These are phyloP conservation scores for Cordyceps tenuipes DNA, from an alignment of 2,329 filamentous ascomycete genomes.

Conservation along the genomic window DNA sequence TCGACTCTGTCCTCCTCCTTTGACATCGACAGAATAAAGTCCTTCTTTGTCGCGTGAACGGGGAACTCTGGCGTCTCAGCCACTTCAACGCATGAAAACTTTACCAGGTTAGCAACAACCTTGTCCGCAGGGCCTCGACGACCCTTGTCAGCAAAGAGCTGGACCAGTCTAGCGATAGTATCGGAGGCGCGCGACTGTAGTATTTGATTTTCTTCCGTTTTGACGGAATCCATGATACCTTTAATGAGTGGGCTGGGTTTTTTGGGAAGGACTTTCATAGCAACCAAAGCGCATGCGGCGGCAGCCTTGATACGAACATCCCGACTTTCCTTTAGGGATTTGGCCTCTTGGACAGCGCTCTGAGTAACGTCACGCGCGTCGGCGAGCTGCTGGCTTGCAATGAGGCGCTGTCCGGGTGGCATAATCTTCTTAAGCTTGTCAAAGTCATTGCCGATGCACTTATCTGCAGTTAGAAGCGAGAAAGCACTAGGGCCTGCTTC, in stretches of 20 bases:
- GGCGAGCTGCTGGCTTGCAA: constrained; percentile 68
- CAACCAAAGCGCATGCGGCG: constrained; percentile 78
- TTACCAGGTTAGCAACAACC: constrained; percentile 89
- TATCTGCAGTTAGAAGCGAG: constrained; percentile 78
- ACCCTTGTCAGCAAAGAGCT: constrained; percentile 71
- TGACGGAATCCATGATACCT: constrained; percentile 96
- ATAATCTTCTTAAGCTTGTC: constrained; percentile 84
- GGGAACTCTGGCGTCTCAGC: constrained; percentile 95
- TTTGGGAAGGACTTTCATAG: constrained; percentile 82
- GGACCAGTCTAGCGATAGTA: constrained; percentile 78
- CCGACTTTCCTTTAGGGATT: constrained; percentile 66
- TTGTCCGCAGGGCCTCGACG: constrained; percentile 87
- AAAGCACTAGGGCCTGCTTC: constrained; percentile 91
- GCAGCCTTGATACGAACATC: constrained; percentile 82
- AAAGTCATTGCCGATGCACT: constrained; percentile 76
- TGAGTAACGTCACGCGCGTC: constrained; percentile 67
- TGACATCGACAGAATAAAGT: constrained; percentile 81
- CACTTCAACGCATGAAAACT: constrained; percentile 96
- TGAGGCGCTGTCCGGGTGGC: constrained; percentile 77
- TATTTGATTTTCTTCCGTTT: constrained; percentile 84
- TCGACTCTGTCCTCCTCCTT: constrained; percentile 96
- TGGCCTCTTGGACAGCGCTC: constrained; percentile 71
- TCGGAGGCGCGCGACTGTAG: constrained; percentile 79
- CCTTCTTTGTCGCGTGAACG: constrained; percentile 68
- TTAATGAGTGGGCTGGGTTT: constrained; percentile 91